Conservation (phyloP, 78 protist genomes). For the Dictyostelium capitatum region DNA sequence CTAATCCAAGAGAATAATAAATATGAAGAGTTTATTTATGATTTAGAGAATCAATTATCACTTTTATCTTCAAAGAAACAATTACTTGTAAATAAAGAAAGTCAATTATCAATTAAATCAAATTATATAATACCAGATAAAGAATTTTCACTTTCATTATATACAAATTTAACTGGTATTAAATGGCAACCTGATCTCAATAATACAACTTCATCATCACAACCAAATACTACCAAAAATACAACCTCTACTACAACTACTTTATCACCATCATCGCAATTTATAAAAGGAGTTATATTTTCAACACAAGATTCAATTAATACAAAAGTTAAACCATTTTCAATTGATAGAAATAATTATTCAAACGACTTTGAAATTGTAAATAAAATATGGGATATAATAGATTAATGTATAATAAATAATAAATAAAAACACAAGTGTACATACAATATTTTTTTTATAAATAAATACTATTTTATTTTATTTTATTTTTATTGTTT, state of each 20-base stretch:
- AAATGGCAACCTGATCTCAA: constrained; percentile 38
- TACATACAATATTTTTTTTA: no score
- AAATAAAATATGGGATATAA: constrained; percentile 27
- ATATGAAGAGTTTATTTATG: not conserved
- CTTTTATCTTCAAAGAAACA: not conserved
- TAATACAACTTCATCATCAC: not conserved
- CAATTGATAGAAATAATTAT: not conserved
- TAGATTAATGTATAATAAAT: not conserved
- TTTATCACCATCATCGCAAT: not conserved
- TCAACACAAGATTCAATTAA: not conserved
- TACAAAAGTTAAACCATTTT: constrained; percentile 27
- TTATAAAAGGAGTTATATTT: not conserved
- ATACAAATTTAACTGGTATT: constrained; percentile 19
- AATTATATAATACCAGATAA: constrained; percentile 22
- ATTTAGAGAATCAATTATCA: not conserved
- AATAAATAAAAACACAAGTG: not conserved
- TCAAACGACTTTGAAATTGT: not conserved
- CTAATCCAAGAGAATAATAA: not conserved
- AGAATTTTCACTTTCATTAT: constrained; percentile 36
- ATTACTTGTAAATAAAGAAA: constrained; percentile 13
- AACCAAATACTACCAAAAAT: not conserved
- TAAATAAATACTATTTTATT: no score
- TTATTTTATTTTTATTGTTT: no score
- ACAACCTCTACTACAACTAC: no score
- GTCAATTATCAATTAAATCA: not conserved